Evolutionary conservation across 2,329 filamentous ascomycete species (phyloP), one percentile per base, ranked within the genome.

Genomic region (Aspergillus latus): DNA sequence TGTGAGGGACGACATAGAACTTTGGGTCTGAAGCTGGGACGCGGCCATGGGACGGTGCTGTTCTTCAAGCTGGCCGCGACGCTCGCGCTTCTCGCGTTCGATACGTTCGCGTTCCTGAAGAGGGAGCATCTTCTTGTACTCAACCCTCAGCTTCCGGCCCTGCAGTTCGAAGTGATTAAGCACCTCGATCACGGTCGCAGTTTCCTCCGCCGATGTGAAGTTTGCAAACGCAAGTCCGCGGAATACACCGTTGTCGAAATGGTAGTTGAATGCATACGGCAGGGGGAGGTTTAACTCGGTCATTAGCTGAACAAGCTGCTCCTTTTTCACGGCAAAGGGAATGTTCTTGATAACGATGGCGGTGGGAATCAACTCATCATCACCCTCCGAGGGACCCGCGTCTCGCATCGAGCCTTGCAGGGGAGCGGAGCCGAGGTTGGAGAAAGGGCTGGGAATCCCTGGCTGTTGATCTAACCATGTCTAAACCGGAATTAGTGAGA

Each of bases 291-390:
- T 89, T 82, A 97, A 85, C 16, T 96, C 90, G 7, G 92, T 90
- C 94, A 99, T 99, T 64, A 97, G 83, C 60, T 88, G 86, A 34
- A 96, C 90, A 39, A 99, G 82, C 67, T 93, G 91, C 76, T 99
- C 94, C 77, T 97, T 97, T 74, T 96, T 92, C 56, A 97, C 92
- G 29, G 95, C 94, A 73, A 99, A 99, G 0, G 95, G 94, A 37
- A 99, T 99, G 72, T 99, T 99, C 80, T 99, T 99, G 77, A 99
- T 97, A 57, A 99, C 94, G 66, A 99, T 97, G 53, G 94, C 94
- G 3, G 94, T 99, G 2, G 93, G 93, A 58, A 99, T 99, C 59
- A 99, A 84, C 77, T 97, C 93, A 64, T 96, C 93, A 44, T 80
- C 78, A 34, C 64, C 67, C 48, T 79, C 77, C 32, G 71, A 72